A percentile compares a stretch with the other conserved stretches of the same genome.
Evolutionary conservation across 2,329 filamentous ascomycete species (phyloP).

Genomic region (Cadophora sp.): DNA sequence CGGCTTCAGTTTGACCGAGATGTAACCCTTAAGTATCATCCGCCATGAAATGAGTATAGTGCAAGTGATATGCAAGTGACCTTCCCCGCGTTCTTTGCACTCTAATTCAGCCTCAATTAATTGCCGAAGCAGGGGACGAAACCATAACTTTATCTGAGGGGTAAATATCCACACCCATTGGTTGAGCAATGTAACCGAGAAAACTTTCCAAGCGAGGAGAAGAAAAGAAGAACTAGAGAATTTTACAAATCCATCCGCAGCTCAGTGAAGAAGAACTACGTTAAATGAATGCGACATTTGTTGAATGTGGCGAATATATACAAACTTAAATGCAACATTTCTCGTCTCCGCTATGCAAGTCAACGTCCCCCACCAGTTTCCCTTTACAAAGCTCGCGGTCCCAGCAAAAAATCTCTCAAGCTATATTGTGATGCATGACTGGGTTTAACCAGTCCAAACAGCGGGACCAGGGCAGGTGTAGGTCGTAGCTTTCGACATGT

Average conservation of each 20-base stretch:
- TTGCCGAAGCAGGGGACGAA: conserved; percentile 1
- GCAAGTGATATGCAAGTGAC: not conserved
- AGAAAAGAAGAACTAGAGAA: not conserved
- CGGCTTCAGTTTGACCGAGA: not conserved
- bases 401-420: not conserved
- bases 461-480: conserved; percentile 57
- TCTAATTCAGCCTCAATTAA: conserved; percentile 15
- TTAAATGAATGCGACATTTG: not conserved
- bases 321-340: not conserved
- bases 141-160: not conserved
- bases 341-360: not conserved
- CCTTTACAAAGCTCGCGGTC: not conserved
- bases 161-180: not conserved
- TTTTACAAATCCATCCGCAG: not conserved
- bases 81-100: not conserved
- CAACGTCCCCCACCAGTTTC: not conserved
- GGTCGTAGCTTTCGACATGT: conserved; percentile 51
- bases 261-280: not conserved
- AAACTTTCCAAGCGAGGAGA: not conserved
- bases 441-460: conserved; percentile 49
- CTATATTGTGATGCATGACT: no score
- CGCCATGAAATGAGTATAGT: not conserved
- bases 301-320: not conserved
- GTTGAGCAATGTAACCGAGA: not conserved
- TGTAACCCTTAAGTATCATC: not conserved